Base-by-base conservation (phyloP, 2,329 filamentous ascomycete genomes). In the Diaporthe destruens region DNA sequence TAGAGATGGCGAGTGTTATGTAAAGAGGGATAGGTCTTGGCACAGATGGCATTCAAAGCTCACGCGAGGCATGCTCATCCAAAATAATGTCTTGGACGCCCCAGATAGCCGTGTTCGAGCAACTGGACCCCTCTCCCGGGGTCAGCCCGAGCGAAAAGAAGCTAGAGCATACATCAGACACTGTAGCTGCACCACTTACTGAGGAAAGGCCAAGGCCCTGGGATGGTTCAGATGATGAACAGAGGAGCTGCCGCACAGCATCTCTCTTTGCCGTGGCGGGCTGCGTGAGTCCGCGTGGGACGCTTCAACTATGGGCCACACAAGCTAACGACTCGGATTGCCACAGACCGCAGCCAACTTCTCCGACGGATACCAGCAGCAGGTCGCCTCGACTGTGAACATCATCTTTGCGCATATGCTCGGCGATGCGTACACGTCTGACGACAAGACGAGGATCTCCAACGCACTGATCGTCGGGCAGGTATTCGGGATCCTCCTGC, bases 291-390 rank as follows among this genome's bases (percentile, higher is more conserved):
- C 6, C n/a, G 1, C 14, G 7, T 11, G 47, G 18, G 2, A 2
- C 2, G 4, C 7, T 14, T 54, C 18, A n/a, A 16, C 2, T n/a
- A 14, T 14, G 9, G 36, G 1, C 36, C 2, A 3, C 36, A 14
- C 36, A 14, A 14, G 36, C 36, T 39, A 3, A 39, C 11, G 4
- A 29, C 29, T 29, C 29, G 29, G 29, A 39, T 14, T 14, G 36
- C 2, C 11, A 39, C 34, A 71, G 69, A 71, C 56, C 23, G 69
- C 69, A 9, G 80, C 80, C 47, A 80, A 80, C 34, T 76, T 81
- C 57, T 80, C 79, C 3, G 80, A 81, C 72, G 80, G 80, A 32
- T 80, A 79, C 55, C 79, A 81, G 54, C 78, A 81, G 66, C 78
- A 75, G 53, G 69, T 80, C 1, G 79, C 80, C 6, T 80, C 79